Evolutionary conservation across 768 basidiomycete genomes (phyloP).

Genomic region (Myochromella boudieri): DNA sequence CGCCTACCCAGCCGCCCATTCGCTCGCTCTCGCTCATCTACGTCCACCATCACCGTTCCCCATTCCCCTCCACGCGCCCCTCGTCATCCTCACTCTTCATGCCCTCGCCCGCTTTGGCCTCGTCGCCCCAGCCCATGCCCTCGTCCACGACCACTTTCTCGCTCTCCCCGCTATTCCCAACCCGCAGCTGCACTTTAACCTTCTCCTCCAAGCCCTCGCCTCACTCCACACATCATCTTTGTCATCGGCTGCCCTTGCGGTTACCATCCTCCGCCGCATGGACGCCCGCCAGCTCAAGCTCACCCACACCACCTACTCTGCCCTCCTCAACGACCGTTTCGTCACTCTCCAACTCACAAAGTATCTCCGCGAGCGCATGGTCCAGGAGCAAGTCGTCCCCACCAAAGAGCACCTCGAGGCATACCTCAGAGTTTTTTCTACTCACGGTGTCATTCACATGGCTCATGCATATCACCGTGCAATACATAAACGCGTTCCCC

Average conservation of each 20-base stretch:
- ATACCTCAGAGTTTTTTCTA: slow-evolving; percentile 47
- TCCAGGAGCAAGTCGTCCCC: slow-evolving; percentile 37
- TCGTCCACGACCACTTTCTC: slow-evolving; percentile 43
- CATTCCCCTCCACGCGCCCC: slow-evolving; percentile 33
- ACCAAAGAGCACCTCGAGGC: slow-evolving; percentile 44
- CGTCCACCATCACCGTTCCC: slow-evolving; percentile 27
- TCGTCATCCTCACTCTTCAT: slow-evolving; percentile 46
- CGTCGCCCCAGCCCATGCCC: slow-evolving; percentile 42
- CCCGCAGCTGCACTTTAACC: slow-evolving; percentile 43
- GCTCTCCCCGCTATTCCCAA: slow-evolving; percentile 29
- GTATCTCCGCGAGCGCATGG: slow-evolving; percentile 43
- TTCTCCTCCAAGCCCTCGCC: slow-evolving; percentile 51
- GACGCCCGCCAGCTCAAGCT: slow-evolving; percentile 41
- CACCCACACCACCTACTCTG: slow-evolving; percentile 38
- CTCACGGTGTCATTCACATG: slow-evolving; percentile 41
- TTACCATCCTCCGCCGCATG: slow-evolving; percentile 48
- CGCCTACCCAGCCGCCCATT: slow-evolving; percentile 41
- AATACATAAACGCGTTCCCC: slow-evolving; percentile 29
- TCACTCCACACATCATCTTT: slow-evolving; percentile 37
- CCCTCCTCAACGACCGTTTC: slow-evolving; percentile 49
- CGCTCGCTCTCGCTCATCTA: slow-evolving; percentile 43
- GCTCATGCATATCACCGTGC: slow-evolving; percentile 38
- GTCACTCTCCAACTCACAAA: slow-evolving; percentile 50
- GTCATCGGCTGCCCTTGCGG: slow-evolving; percentile 36
- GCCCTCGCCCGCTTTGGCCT: slow-evolving; percentile 53